phyloP scores from a whole-genome alignment of 257 asterid genomes.

The Solanum tarijense region DNA sequence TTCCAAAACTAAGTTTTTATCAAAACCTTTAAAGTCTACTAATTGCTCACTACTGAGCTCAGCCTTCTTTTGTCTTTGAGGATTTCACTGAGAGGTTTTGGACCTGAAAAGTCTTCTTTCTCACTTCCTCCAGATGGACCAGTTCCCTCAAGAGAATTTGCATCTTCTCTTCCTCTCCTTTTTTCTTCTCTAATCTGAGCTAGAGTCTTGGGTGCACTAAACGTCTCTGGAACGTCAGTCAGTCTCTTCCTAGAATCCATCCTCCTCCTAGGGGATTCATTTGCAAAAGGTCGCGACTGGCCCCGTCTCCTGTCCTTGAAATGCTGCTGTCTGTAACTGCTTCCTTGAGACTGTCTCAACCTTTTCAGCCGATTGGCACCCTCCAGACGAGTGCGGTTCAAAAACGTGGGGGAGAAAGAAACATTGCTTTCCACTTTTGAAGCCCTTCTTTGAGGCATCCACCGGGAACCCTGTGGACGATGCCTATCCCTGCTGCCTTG shows the following conservation, averaged over 20 bases:
- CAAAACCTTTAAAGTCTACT: not conserved
- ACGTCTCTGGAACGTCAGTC: not conserved
- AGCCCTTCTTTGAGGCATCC: conserved; percentile 16
- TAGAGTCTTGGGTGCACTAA: conserved; percentile 23
- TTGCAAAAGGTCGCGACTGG: not conserved
- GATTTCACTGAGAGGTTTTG: not conserved
- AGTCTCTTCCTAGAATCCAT: conserved; percentile 7
- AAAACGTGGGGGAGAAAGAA: conserved; percentile 7
- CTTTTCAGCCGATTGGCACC: not conserved
- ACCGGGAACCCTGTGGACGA: not conserved
- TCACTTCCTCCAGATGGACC: conserved; percentile 2
- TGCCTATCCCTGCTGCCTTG: conserved; percentile 4
- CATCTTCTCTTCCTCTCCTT: conserved; percentile 5
- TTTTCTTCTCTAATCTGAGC: conserved; percentile 31
- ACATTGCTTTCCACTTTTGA: conserved; percentile 11
- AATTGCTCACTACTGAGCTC: not conserved
- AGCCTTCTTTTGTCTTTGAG: not conserved
- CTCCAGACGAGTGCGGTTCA: not conserved
- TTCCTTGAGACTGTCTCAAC: not conserved
- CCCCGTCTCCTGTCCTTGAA: conserved; percentile 17
- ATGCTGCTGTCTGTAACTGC: conserved; percentile 14
- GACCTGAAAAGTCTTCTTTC: not conserved
- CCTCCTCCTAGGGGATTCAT: conserved; percentile 11
- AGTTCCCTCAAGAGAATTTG: not conserved
- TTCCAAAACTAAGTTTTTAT: not conserved